Percentiles rank a stretch among this genome's conserved stretches.
Evolutionary conservation across 164 flowering plant genomes (phyloP).

Genomic region (Tetracentron sinense): DNA sequence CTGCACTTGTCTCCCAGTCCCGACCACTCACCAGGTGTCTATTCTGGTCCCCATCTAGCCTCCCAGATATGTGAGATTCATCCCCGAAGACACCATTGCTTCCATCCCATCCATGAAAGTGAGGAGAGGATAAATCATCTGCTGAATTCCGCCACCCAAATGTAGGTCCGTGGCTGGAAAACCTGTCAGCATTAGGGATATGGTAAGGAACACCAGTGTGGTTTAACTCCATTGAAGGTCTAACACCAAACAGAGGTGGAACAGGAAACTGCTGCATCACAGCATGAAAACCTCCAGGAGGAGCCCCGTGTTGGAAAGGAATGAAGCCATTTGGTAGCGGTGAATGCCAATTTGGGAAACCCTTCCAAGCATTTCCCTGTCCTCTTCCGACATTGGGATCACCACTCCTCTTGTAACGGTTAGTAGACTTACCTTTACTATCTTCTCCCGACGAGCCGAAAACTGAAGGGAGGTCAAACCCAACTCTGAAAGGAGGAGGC

Average conservation of each 20-base stretch:
- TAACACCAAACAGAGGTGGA: constrained; percentile 66
- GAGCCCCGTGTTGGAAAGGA: constrained; percentile 76
- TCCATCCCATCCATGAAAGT: constrained; percentile 56
- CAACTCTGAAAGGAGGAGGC: constrained; percentile 45
- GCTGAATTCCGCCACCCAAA: constrained; percentile 53
- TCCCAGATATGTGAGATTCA: constrained; percentile 38
- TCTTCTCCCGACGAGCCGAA: constrained; percentile 59
- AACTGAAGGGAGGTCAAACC: constrained; percentile 43
- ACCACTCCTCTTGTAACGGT: constrained; percentile 52
- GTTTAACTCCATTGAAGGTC: constrained; percentile 69
- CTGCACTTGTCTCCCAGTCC: constrained; percentile 43
- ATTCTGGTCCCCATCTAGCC: constrained; percentile 43
- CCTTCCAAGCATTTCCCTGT: constrained; percentile 73
- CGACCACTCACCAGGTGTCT: constrained; percentile 32
- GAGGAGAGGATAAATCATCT: constrained; percentile 42
- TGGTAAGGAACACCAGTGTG: constrained; percentile 66
- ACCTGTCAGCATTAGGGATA: constrained; percentile 60
- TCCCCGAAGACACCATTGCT: constrained; percentile 46
- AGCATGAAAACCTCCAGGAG: constrained; percentile 61
- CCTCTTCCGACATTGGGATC: constrained; percentile 55
- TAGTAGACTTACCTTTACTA: constrained; percentile 33
- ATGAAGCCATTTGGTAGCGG: constrained; percentile 71
- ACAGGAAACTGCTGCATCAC: constrained; percentile 65
- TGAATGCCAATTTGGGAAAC: constrained; percentile 69
- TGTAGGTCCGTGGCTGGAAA: constrained; percentile 45